Percentiles rank a stretch among this genome's conserved stretches.
Conservation (phyloP, 2,329 filamentous ascomycete genomes). For the Epichloe brachyelytri region DNA sequence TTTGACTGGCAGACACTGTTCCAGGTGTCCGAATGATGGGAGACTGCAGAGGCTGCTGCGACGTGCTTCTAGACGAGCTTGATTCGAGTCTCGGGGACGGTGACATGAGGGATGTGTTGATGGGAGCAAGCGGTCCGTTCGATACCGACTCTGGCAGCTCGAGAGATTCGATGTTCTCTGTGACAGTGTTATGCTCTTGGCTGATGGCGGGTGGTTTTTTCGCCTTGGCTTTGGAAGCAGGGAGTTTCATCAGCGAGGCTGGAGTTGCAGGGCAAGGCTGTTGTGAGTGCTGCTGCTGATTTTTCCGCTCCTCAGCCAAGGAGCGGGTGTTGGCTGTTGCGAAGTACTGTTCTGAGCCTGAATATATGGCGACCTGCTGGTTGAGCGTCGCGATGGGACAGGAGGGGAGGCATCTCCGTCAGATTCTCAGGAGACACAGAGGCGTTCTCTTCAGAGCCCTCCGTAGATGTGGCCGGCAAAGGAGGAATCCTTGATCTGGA, state of each 20-base stretch:
- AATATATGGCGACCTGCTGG: conserved; percentile 55
- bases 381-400: conserved; percentile 51
- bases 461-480: conserved; percentile 28
- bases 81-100: conserved; percentile 25
- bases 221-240: conserved; percentile 38
- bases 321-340: conserved; percentile 12
- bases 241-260: conserved; percentile 74
- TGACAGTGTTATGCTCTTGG: conserved; percentile 23
- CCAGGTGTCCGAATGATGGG: conserved; percentile 31
- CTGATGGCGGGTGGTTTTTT: conserved; percentile 27
- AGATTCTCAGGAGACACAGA: conserved; percentile 52
- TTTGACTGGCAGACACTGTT: conserved; percentile 46
- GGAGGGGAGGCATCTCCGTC: conserved; percentile 57
- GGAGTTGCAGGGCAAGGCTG: conserved; percentile 63
- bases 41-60: conserved; percentile 35
- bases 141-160: conserved; percentile 60
- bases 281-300: conserved; percentile 4
- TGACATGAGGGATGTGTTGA: conserved; percentile 31
- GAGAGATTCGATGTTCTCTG: conserved; percentile 43
- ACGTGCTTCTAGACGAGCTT: conserved; percentile 35
- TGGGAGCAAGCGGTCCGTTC: conserved; percentile 14
- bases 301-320: conserved; percentile 4
- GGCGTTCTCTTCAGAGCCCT: conserved; percentile 50
- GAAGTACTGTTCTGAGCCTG: conserved; percentile 33
- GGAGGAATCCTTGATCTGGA: conserved; percentile 24